A percentile compares a stretch with the other conserved stretches of the same genome.
Evolutionary conservation across 371 early-diverging fungal species (phyloP).

Genomic region (Nematocida ironsii): DNA sequence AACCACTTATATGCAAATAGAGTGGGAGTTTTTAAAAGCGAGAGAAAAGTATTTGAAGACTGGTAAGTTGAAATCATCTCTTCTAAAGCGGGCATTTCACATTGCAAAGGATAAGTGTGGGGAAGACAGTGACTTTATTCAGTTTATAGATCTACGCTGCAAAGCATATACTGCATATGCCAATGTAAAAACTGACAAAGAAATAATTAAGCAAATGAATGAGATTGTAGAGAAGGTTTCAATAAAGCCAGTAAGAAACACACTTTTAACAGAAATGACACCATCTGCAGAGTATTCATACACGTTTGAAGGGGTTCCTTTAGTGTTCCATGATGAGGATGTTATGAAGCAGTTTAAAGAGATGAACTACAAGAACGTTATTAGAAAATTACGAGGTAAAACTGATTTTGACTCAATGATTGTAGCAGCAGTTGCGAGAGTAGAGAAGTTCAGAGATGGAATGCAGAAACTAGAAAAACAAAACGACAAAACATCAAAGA

Average conservation of each 20-base stretch:
- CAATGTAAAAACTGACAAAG: slow-evolving; percentile 1
- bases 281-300: neutral
- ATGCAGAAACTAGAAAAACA: neutral
- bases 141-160: neutral
- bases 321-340: neutral
- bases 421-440: neutral
- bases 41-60: slow-evolving; percentile 21
- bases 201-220: slow-evolving; percentile 1
- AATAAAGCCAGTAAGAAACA: slow-evolving; percentile 1
- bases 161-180: neutral
- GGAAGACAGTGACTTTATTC: neutral
- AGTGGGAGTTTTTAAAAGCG: slow-evolving; percentile 27
- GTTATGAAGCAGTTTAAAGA: neutral
- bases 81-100: slow-evolving; percentile 6
- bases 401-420: slow-evolving; percentile 31
- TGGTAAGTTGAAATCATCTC: slow-evolving; percentile 1
- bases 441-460: slow-evolving; percentile 32
- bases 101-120: neutral
- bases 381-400: neutral
- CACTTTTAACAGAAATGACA: neutral
- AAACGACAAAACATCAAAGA: neutral
- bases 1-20: slow-evolving; percentile 13
- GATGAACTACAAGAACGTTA: slow-evolving; percentile 29
- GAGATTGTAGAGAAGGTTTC: neutral
- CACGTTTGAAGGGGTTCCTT: neutral